A percentile compares a stretch with the other conserved stretches of the same genome.
phyloP scores from a whole-genome alignment of 345 rosid species.

The Acer yangbiense region DNA sequence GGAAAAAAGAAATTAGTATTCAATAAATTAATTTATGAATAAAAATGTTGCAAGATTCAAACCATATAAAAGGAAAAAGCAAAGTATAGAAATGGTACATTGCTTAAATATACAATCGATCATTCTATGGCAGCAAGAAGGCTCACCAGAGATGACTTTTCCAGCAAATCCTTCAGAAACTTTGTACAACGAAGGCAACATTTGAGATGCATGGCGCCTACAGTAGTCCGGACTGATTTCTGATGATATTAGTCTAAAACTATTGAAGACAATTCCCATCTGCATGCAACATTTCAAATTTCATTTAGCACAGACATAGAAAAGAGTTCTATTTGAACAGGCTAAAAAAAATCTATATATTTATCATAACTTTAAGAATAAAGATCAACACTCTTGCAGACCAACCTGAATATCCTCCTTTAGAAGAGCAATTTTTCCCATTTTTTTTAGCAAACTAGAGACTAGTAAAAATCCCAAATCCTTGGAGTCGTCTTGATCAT shows the following conservation, averaged over 20 bases:
- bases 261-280: slow-evolving; percentile 68
- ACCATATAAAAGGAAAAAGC: neutral
- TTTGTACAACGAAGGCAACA: slow-evolving; percentile 81
- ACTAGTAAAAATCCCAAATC: slow-evolving; percentile 44
- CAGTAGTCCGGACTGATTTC: slow-evolving; percentile 50
- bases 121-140: neutral
- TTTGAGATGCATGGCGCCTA: slow-evolving; percentile 48
- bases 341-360: neutral
- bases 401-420: slow-evolving; percentile 77
- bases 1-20: neutral
- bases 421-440: slow-evolving; percentile 84
- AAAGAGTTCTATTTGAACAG: neutral
- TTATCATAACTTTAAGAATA: neutral
- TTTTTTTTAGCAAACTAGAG: slow-evolving; percentile 58
- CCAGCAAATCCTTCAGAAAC: slow-evolving; percentile 89
- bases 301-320: slow-evolving; percentile 11
- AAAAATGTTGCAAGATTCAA: neutral
- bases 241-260: slow-evolving; percentile 47
- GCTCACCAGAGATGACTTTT: slow-evolving; percentile 64
- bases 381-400: slow-evolving; percentile 10
- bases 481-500: slow-evolving; percentile 35
- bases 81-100: neutral
- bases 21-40: neutral
- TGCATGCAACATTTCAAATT: slow-evolving; percentile 37
- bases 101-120: neutral